These are phyloP conservation scores for Cryptosporidium canis DNA, from an alignment of 169 alveolate genomes.

Conservation along the genomic window DNA sequence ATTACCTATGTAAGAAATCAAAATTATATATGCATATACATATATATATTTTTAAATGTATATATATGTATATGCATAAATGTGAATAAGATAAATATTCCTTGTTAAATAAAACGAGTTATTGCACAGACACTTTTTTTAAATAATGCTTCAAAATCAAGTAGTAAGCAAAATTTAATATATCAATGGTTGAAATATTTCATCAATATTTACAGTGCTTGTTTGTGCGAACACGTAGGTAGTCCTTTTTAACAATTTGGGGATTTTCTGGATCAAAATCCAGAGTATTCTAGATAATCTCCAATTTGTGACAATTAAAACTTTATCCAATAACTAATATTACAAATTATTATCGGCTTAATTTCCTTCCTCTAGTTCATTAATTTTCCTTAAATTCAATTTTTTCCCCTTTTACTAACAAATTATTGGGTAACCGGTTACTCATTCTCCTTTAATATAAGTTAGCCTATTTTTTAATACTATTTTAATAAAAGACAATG, in stretches of 20 bases:
- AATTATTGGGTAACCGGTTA: slow-evolving; percentile 28
- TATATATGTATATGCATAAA: background rate
- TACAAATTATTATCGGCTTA: background rate
- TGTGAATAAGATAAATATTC: background rate
- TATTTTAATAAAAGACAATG: background rate
- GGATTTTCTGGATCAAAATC: background rate
- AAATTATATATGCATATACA: background rate
- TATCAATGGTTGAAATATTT: background rate
- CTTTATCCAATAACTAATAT: background rate
- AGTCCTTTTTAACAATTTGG: background rate
- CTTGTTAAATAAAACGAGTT: background rate
- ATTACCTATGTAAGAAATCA: background rate
- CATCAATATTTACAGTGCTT: background rate
- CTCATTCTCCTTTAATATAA: slow-evolving; percentile 8
- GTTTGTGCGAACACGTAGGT: background rate
- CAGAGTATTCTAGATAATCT: background rate
- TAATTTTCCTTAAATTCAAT: background rate
- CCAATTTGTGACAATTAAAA: background rate
- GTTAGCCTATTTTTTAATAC: background rate
- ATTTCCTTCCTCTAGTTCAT: slow-evolving; percentile 2
- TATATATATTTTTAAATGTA: background rate
- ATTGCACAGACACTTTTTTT: background rate
- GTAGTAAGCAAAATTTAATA: background rate
- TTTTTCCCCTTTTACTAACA: slow-evolving; percentile 5
- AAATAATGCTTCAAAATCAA: background rate